phyloP scores from a whole-genome alignment of 1,284 basidiomycete species.

The Puccinia coronata region DNA sequence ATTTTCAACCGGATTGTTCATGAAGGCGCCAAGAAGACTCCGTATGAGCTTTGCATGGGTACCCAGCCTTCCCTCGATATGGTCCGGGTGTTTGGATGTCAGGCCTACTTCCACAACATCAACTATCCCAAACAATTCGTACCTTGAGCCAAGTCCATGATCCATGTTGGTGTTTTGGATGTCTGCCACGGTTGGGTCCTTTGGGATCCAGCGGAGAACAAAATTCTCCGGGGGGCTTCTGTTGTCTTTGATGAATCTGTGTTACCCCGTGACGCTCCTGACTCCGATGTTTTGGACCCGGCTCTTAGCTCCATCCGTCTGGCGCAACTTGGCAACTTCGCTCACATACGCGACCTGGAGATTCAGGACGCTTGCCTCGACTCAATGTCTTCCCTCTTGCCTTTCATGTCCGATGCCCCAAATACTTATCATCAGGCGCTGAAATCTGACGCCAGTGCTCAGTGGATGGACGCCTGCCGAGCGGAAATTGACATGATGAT shows the following conservation, averaged over 20 bases:
- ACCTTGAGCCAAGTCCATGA: background rate
- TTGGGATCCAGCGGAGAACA: background rate
- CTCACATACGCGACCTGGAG: background rate
- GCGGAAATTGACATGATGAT: no score
- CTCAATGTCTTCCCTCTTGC: no score
- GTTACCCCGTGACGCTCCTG: background rate
- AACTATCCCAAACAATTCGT: background rate
- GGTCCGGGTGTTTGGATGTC: constrained; percentile 1
- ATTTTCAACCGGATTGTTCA: constrained; percentile 2
- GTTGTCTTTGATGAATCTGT: background rate
- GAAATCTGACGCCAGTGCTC: background rate
- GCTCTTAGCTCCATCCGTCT: background rate
- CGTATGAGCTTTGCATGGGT: background rate
- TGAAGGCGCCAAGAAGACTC: background rate
- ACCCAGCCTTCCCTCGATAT: background rate
- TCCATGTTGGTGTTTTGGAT: constrained; percentile 12
- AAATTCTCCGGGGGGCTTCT: background rate
- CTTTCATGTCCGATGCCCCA: no score
- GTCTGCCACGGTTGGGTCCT: constrained; percentile 6
- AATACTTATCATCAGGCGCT: no score
- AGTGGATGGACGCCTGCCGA: background rate
- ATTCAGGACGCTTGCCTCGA: no score
- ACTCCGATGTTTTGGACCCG: background rate
- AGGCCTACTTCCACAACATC: background rate
- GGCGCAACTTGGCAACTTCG: background rate